Conservation (phyloP, 805 yeast species). For the Starmerella sirachaensis region DNA sequence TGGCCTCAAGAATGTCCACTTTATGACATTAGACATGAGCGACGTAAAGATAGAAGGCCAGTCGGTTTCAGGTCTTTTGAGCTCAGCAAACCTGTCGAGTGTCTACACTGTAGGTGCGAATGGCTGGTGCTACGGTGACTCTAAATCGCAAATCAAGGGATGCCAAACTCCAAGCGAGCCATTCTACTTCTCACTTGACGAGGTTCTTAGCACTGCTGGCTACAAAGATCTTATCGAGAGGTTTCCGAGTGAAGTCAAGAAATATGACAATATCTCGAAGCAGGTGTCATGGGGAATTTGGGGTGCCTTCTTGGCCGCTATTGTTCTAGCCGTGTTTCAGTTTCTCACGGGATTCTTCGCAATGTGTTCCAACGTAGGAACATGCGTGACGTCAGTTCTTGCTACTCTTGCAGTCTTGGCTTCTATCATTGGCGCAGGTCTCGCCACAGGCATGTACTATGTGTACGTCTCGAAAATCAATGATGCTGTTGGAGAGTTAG, state of each 20-base stretch:
- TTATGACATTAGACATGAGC: conserved; percentile 38
- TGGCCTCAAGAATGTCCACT: conserved; percentile 37
- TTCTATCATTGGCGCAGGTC: conserved; percentile 33
- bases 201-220: conserved; percentile 24
- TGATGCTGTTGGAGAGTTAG: conserved; percentile 36
- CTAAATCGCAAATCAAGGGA: conserved; percentile 21
- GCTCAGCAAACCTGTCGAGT: conserved; percentile 33
- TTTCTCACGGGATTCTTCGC: conserved; percentile 35
- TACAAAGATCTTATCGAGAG: conserved; percentile 21
- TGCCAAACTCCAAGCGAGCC: conserved; percentile 47
- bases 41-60: conserved; percentile 23
- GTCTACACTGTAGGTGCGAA: conserved; percentile 48
- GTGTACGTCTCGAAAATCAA: conserved; percentile 43
- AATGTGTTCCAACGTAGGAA: conserved; percentile 37
- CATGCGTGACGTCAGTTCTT: conserved; percentile 35
- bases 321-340: conserved; percentile 32
- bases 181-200: conserved; percentile 45
- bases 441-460: conserved; percentile 51
- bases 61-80: not conserved
- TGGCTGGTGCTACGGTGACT: conserved; percentile 47
- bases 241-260: conserved; percentile 43
- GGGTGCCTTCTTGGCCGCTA: conserved; percentile 39
- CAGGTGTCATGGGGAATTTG: conserved; percentile 47
- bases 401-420: conserved; percentile 20
- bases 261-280: conserved; percentile 37